These are phyloP conservation scores for Trichothecium sympodiale DNA, from an alignment of 2,329 filamentous ascomycete genomes.

Conservation along the genomic window DNA sequence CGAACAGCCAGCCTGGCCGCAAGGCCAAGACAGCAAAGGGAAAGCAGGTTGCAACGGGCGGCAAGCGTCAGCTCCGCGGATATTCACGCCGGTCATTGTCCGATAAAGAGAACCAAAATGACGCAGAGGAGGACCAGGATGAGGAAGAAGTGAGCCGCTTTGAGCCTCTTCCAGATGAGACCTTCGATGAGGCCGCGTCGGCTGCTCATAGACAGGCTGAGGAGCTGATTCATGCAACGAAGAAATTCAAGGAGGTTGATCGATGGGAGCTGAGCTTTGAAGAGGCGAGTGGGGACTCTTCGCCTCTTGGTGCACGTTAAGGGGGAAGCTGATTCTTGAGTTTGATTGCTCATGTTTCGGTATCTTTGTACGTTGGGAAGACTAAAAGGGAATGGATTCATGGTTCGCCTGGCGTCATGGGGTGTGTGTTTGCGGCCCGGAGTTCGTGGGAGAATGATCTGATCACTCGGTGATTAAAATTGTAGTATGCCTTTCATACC, in stretches of 20 bases:
- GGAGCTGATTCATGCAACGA: slow-evolving; percentile 46
- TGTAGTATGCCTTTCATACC: no score
- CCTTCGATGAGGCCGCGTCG: slow-evolving; percentile 21
- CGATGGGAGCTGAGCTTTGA: slow-evolving; percentile 59
- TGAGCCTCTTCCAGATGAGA: slow-evolving; percentile 33
- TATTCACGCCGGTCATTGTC: slow-evolving; percentile 41
- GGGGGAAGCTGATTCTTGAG: background rate
- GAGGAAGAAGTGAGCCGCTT: slow-evolving; percentile 27
- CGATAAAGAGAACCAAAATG: slow-evolving; percentile 46
- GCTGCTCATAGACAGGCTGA: slow-evolving; percentile 28
- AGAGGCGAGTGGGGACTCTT: slow-evolving; percentile 43
- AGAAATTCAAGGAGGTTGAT: slow-evolving; percentile 60
- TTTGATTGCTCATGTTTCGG: no score
- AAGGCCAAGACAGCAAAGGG: slow-evolving; percentile 4
- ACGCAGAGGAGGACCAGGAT: slow-evolving; percentile 21
- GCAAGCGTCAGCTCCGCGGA: slow-evolving; percentile 19
- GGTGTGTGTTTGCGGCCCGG: no score
- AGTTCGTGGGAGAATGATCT: no score
- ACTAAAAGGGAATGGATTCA: no score
- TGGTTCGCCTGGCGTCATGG: no score
- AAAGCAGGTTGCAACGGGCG: slow-evolving; percentile 11
- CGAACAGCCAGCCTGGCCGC: slow-evolving; percentile 1
- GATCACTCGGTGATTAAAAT: no score
- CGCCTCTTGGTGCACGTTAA: slow-evolving; percentile 21
- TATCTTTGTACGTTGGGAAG: no score